phyloP scores from a whole-genome alignment of 225 moss, liverwort and hornwort species.

The Polytrichum formosum region DNA sequence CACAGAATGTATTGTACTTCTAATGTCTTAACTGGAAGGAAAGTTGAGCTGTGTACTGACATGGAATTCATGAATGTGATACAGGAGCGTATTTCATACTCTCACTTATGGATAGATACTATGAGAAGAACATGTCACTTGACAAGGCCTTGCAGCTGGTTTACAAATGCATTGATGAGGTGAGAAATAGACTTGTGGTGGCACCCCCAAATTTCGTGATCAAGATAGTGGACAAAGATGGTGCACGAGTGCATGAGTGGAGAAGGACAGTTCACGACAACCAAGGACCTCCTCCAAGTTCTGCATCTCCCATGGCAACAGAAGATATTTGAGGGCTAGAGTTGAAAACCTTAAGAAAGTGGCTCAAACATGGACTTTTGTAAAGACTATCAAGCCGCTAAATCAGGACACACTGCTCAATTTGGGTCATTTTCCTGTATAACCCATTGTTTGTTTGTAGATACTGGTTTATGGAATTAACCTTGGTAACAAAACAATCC shows the following conservation, averaged over 20 bases:
- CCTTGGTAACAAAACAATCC: too few species aligned
- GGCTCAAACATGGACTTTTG: background rate
- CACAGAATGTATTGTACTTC: too few species aligned
- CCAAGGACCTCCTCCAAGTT: constrained; percentile 34
- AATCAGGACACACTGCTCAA: too few species aligned
- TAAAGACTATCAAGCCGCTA: too few species aligned
- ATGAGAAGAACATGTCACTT: constrained; percentile 56
- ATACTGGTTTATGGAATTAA: too few species aligned
- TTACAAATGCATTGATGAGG: constrained; percentile 55
- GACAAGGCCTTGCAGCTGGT: constrained; percentile 55
- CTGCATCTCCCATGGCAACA: background rate
- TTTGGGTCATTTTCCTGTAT: too few species aligned
- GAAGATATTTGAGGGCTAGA: constrained; percentile 1
- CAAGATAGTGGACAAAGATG: constrained; percentile 68
- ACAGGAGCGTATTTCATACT: constrained; percentile 62
- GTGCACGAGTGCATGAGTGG: constrained; percentile 51
- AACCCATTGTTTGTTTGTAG: too few species aligned
- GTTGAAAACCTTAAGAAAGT: too few species aligned
- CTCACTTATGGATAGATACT: constrained; percentile 67
- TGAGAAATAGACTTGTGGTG: constrained; percentile 52
- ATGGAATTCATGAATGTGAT: background rate
- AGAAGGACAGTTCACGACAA: constrained; percentile 61
- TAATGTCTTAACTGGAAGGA: background rate
- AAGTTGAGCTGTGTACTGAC: background rate
- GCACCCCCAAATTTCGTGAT: constrained; percentile 67